Conservation (phyloP, 495 filamentous ascomycete species). For the Podospora comata region DNA sequence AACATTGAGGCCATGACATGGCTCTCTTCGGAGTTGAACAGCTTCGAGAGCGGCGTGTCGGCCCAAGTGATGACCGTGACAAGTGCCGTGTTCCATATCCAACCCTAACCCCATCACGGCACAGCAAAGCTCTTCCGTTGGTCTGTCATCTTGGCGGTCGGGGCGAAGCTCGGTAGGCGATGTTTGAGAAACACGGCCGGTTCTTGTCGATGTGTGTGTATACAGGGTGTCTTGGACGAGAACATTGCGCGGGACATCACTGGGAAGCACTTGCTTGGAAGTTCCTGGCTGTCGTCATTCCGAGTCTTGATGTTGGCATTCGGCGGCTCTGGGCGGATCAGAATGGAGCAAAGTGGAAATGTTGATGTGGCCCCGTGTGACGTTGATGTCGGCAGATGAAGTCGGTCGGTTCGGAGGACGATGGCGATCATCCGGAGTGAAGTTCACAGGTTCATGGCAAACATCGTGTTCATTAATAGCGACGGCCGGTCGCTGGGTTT, state of each 20-base stretch:
- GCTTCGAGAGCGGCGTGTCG: background rate
- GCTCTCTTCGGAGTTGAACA: background rate
- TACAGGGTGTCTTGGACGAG: background rate
- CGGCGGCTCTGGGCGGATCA: background rate
- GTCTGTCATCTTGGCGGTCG: slow-evolving; percentile 3
- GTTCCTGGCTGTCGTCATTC: background rate
- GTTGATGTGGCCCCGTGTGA: background rate
- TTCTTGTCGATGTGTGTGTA: background rate
- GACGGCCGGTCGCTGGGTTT: background rate
- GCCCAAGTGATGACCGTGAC: background rate
- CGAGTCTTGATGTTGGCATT: background rate
- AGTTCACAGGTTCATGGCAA: background rate
- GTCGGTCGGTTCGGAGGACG: background rate
- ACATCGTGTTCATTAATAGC: background rate
- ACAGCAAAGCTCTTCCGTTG: background rate
- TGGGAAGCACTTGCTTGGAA: background rate
- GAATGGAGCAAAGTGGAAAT: background rate
- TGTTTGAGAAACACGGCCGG: background rate
- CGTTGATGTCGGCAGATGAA: background rate
- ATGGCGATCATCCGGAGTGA: background rate
- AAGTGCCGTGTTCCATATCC: background rate
- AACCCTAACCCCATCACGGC: slow-evolving; percentile 4
- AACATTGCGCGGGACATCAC: background rate
- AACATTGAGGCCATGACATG: background rate
- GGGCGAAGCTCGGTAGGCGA: background rate